Conservation (phyloP, 1,284 basidiomycete species). For the Ceratobasidium sp. region DNA sequence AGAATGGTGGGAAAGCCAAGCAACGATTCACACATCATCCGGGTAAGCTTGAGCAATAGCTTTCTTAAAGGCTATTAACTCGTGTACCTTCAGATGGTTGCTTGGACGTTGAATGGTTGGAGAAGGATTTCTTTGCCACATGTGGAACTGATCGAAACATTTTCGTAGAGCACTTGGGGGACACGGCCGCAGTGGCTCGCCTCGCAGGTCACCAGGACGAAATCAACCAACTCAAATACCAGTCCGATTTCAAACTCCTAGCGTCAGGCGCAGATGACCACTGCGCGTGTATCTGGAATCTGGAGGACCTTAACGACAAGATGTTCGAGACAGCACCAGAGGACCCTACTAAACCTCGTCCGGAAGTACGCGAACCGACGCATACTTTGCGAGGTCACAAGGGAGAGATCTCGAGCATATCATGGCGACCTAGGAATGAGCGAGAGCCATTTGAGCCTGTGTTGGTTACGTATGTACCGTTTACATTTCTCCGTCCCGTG, state of each 20-base stretch:
- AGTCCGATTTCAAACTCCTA: constrained; percentile 69
- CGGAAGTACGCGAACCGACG: constrained; percentile 49
- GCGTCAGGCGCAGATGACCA: constrained; percentile 84
- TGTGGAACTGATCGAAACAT: constrained; percentile 69
- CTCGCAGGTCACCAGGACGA: constrained; percentile 74
- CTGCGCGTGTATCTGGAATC: constrained; percentile 79
- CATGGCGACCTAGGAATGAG: constrained; percentile 71
- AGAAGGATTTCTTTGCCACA: constrained; percentile 74
- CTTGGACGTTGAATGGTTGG: constrained; percentile 83
- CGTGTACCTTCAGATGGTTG: constrained; percentile 77
- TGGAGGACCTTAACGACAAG: constrained; percentile 49
- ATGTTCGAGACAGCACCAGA: constrained; percentile 31
- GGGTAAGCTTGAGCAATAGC: constrained; percentile 57
- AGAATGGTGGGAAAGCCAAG: constrained; percentile 65
- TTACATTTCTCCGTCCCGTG: constrained; percentile 12
- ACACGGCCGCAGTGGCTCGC: constrained; percentile 33
- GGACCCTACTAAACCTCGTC: constrained; percentile 45
- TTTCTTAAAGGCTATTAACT: constrained; percentile 43
- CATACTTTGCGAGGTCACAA: constrained; percentile 66
- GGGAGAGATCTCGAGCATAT: constrained; percentile 71
- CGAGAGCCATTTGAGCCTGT: constrained; percentile 65
- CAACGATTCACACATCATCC: constrained; percentile 65
- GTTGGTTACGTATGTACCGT: constrained; percentile 68
- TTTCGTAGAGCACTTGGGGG: constrained; percentile 41
- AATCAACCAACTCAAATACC: constrained; percentile 80